A percentile compares a stretch with the other conserved stretches of the same genome.
phyloP scores from a whole-genome alignment of 2,329 filamentous ascomycete genomes.

The Alternaria dauci region DNA sequence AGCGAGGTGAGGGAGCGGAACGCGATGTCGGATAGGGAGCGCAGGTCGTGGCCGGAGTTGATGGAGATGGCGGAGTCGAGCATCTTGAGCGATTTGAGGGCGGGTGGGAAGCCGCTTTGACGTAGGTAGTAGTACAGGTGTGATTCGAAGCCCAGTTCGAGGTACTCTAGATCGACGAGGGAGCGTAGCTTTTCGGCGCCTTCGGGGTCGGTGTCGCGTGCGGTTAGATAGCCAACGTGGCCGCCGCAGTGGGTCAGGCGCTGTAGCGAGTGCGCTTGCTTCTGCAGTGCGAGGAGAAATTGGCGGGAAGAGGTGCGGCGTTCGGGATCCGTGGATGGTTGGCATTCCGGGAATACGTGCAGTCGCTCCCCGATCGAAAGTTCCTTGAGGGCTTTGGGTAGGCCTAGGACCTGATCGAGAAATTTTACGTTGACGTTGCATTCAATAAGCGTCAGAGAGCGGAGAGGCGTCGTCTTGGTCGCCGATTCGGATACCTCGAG shows the following conservation, averaged over 20 bases:
- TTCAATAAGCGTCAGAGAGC: constrained; percentile 47
- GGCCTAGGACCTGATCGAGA: constrained; percentile 37
- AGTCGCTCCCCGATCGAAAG: constrained; percentile 46
- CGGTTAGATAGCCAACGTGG: constrained; percentile 18
- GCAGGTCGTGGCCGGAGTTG: constrained; percentile 25
- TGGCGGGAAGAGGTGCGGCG: constrained; percentile 32
- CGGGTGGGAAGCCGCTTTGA: constrained; percentile 32
- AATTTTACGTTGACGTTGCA: constrained; percentile 46
- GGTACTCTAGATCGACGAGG: constrained; percentile 34
- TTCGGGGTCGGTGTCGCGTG: constrained; percentile 22
- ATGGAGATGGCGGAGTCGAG: constrained; percentile 36
- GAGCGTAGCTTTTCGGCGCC: constrained; percentile 33
- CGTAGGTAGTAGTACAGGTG: constrained; percentile 37
- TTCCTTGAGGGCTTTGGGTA: constrained; percentile 44
- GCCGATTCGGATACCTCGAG: constrained; percentile 25
- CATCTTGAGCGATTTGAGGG: constrained; percentile 38
- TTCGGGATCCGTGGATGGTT: constrained; percentile 23
- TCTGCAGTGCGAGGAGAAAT: constrained; percentile 41
- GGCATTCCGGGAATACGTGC: constrained; percentile 37
- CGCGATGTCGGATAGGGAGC: constrained; percentile 24
- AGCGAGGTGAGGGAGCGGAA: constrained; percentile 28
- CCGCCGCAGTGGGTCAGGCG: constrained; percentile 41
- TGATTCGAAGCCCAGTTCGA: constrained; percentile 43
- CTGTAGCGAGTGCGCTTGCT: constrained; percentile 45
- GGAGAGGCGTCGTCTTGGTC: constrained; percentile 39